Evolutionary conservation across 1,284 basidiomycete species (phyloP), one percentile per base, ranked within the genome.

Genomic region (Irpex sp.): DNA sequence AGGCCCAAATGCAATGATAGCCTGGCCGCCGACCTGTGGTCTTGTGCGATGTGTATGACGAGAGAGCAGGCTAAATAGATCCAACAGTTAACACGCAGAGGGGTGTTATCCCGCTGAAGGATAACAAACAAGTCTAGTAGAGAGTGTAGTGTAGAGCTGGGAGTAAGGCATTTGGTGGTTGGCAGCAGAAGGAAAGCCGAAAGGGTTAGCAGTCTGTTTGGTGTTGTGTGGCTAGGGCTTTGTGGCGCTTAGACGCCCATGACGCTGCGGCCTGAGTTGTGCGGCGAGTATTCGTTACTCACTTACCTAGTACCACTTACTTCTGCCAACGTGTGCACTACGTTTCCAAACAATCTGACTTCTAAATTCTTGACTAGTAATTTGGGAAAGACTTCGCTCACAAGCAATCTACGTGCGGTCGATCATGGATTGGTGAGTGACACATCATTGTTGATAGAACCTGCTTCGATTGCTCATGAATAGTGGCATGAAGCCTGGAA

Each of bases 401-500:
- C 11, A 44, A 44, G 40, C 40, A 44, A 44, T 44, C 8, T 11
- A 11, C 8, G 8, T 44, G 40, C 15, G 17, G 49, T 19, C 17
- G 19, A 51, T 17, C 47, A 72, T 72, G 70, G 69, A 70, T 59
- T 70, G 70, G 70, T 68, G 13, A 56, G 66, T 62, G 13, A 36
- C 13, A 6, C n/a, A 3, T 36, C n/a, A 59, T 60, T 26, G 9
- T n/a, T 44, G 26, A 36, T 17, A 58, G 19, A 48, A n/a, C 48
- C 13, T 17, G 17, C 21, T 26, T 58, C 21, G 62, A 48, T 15
- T 3, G 34, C 36, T 44, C 8, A 19, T 19, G 36, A 21, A 51
- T 1, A 26, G 8, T 56, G 26, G 8, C 8, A 19, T 21, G 11
- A 7, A 91, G 89, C 68, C 75, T 92, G 21, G 89, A 92, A 70